Base-by-base conservation (phyloP, 2,329 filamentous ascomycete species). In the Aspergillus versicolor region DNA sequence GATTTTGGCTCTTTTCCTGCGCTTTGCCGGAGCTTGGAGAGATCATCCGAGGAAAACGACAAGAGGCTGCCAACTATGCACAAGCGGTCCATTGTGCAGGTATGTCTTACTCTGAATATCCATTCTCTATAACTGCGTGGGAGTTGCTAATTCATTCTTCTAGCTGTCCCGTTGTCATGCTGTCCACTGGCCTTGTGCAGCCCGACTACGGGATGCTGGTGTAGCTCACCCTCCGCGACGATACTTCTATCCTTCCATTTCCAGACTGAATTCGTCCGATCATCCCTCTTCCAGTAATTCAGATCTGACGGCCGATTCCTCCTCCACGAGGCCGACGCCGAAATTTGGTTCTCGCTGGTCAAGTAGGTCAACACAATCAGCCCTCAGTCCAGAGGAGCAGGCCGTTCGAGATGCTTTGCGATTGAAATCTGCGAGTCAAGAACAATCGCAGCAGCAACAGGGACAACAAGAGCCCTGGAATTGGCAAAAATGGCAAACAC, bases 161-260 rank as follows among this genome's bases (percentile, higher is more conserved):
- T 59, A 75, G 74, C 63, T 77, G 51, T 69, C 73, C 54, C 73
- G 72, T 60, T 69, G 69, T 63, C 69, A 72, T 58, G 68, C 70
- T 60, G 61, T 75, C 66, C 75, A 76, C 63, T 67, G 75, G 65
- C 70, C 71, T 52, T 72, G 70, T 64, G 66, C 71, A 55, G 66
- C 68, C 44, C 65, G 66, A 54, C 62, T 60, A 52, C 64, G 62
- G 61, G 55, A 63, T 62, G 54, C 65, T 58, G 53, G 63, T 52
- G 57, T 65, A 51, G 54, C 53, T 42, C 59, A 60, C 46, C 40
- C 62, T 37, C 64, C 68, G 53, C 66, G 69, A 57, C 73, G 75
- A 53, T 61, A 64, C 6, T 76, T 78, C 59, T 71, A 65, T 44
- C 68, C 71, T 11, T 73, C 70, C 41, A 52, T 59, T 38, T 54